A percentile compares a stretch with the other conserved stretches of the same genome.
phyloP scores from a whole-genome alignment of 108 stramenopile genomes.

The Cyclotella atomus region DNA sequence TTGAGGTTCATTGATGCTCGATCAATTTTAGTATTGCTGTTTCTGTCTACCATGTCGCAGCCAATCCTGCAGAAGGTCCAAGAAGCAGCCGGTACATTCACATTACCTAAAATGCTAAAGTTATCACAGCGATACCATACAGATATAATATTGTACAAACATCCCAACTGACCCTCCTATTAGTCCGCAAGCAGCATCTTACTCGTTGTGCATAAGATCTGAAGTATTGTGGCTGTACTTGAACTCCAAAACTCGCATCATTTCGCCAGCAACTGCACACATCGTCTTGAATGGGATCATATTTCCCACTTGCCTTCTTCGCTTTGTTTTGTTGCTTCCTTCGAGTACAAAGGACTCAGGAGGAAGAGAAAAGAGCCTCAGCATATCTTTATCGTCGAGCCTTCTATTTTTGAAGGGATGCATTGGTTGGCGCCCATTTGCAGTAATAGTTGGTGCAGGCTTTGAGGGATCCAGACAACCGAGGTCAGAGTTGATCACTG shows the following conservation, averaged over 20 bases:
- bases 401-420: constrained; percentile 11
- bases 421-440: background rate
- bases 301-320: constrained; percentile 7
- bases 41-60: too few species aligned
- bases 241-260: constrained; percentile 1
- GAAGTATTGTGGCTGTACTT: too few species aligned
- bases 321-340: constrained; percentile 1
- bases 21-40: too few species aligned
- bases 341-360: background rate
- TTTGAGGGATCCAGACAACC: background rate
- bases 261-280: constrained; percentile 5
- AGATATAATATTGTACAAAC: too few species aligned
- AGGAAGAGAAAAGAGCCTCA: constrained; percentile 12
- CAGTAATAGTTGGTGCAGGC: background rate
- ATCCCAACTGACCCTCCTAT: too few species aligned
- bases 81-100: too few species aligned
- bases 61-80: too few species aligned
- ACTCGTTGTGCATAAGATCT: too few species aligned
- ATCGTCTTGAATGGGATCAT: constrained; percentile 15
- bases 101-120: too few species aligned
- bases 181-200: too few species aligned
- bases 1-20: background rate
- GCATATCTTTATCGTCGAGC: constrained; percentile 6
- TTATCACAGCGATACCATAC: too few species aligned
- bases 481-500: background rate